Evolutionary conservation across 1,284 basidiomycete species (phyloP), one percentile per base, ranked within the genome.

Genomic region (Malassezia equina): DNA sequence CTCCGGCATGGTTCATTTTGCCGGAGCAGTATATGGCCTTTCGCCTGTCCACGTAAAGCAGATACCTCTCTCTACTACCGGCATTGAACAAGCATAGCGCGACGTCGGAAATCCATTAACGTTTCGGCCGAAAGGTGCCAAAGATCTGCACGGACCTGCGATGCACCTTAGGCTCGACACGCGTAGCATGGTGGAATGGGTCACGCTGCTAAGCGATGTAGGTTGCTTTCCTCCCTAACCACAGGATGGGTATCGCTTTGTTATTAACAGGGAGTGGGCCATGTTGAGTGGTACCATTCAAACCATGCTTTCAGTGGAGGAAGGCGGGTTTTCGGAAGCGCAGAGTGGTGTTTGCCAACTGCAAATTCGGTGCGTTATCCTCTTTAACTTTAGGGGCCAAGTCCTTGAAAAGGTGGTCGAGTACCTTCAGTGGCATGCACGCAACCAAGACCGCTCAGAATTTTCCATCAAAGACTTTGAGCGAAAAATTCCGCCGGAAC

Each of bases 401-500:
- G 82, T 89, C 24, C 81, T 87, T 2, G 86, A 89, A 72, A 88
- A 86, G 67, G 78, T 89, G 28, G 79, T 84, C 34, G 87, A 90
- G 71, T 90, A 87, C 68, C 82, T 90, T 75, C 77, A 81, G 51
- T 88, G 86, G 79, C 86, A 85, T 75, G 78, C 81, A 0, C 77
- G 83, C 55, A 86, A 86, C 69, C 80, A 82, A 53, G 78, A 78
- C 13, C 77, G 78, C 0, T 75, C 79, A 2, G 84, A 83, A 59
- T 83, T 84, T 61, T 84, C 86, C 41, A 78, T 88, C 19, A 86
- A 86, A 0, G 86, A 89, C 58, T 84, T 88, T 61, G 78, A 81
- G 67, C 85, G 88, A 58, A 79, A 86, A 17, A 81, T 90, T 55
- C 81, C 82, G 0, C 85, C 86, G 2, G 87, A 89, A 74, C 81